Base-by-base conservation (phyloP, 371 early-diverging fungal genomes). In the Dinochytrium kinnereticum region DNA sequence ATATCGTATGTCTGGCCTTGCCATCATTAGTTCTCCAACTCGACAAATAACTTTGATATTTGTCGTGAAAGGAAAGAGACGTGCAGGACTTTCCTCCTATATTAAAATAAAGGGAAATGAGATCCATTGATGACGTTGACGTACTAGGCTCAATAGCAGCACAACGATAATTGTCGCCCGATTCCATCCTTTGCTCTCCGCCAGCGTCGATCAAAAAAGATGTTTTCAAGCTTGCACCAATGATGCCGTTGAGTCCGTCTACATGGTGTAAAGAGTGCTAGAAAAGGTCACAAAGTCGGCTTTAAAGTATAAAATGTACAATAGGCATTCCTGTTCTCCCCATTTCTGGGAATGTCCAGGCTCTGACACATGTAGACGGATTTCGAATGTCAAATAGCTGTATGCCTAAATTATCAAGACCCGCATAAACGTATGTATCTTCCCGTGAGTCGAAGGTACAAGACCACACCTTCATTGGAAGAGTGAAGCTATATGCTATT, bases 271-370 rank as follows among this genome's bases (percentile, higher is more conserved):
- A 26, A 24, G 55, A 53, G 26, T 53, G 55, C 55, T 53, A 5
- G 5, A 53, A 7, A 53, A 26, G 26, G 13, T 15, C 5, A 44
- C 19, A 13, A 44, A 19, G 13, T 5, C 5, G 24, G 10, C 26
- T 53, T 24, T 13, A 15, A 53, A 53, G 26, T 53, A 53, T 26
- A 15, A 7, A 15, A 26, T 5, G 24, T 21, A 53, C 55, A 53
- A 53, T 53, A 21, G 55, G 55, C 55, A 53, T 53, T 53, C 55
- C 55, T n/a, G 55, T 13, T 53, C 55, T 7, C 5, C 55, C 55
- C 55, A 53, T 53, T 53, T 7, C 55, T 26, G 13, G n/a, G 26
- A 53, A 53, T 5, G 55, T 21, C 55, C 55, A 53, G 26, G 17
- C 26, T 24, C 26, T 53, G n/a, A 53, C 55, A 26, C n/a, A 13